Percentiles rank a stretch among this genome's conserved stretches.
These are phyloP conservation scores for Suhomyces pyralidae DNA, from an alignment of 805 yeast species.

Conservation along the genomic window DNA sequence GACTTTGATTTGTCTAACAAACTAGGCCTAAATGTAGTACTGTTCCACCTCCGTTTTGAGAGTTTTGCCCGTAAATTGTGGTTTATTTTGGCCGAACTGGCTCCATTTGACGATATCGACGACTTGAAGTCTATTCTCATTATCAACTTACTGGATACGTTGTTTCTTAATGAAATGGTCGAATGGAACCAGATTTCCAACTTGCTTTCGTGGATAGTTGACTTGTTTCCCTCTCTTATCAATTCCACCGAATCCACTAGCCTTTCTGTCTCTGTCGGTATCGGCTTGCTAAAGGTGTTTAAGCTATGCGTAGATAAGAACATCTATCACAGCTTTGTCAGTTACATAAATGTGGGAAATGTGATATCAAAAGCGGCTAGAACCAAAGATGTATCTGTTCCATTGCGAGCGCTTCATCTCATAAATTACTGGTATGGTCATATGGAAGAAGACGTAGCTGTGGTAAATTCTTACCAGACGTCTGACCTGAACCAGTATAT, in stretches of 20 bases:
- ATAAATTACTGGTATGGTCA: conserved; percentile 17
- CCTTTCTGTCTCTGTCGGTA: conserved; percentile 11
- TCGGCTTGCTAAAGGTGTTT: conserved; percentile 23
- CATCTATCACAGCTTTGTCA: conserved; percentile 18
- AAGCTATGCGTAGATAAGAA: conserved; percentile 20
- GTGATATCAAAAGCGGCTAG: conserved; percentile 4
- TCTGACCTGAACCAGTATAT: conserved; percentile 8
- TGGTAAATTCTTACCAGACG: conserved; percentile 11
- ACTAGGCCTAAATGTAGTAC: conserved; percentile 20
- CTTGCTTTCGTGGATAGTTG: conserved; percentile 24
- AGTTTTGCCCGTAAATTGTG: conserved; percentile 29
- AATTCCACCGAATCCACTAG: neutral
- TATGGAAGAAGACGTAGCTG: conserved; percentile 4
- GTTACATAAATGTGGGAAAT: conserved; percentile 14
- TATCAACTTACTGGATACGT: conserved; percentile 28
- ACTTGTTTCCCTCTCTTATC: conserved; percentile 7
- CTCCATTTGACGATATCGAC: conserved; percentile 7
- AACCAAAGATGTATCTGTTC: conserved; percentile 6
- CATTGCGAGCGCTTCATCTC: conserved; percentile 22
- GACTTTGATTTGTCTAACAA: conserved; percentile 34
- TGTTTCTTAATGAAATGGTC: conserved; percentile 21
- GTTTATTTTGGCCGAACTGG: conserved; percentile 20
- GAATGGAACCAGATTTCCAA: conserved; percentile 26
- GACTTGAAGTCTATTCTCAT: conserved; percentile 29
- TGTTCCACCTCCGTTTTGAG: conserved; percentile 27